A percentile compares a stretch with the other conserved stretches of the same genome.
Evolutionary conservation across 768 basidiomycete genomes (phyloP).

Genomic region (Bullera alba): DNA sequence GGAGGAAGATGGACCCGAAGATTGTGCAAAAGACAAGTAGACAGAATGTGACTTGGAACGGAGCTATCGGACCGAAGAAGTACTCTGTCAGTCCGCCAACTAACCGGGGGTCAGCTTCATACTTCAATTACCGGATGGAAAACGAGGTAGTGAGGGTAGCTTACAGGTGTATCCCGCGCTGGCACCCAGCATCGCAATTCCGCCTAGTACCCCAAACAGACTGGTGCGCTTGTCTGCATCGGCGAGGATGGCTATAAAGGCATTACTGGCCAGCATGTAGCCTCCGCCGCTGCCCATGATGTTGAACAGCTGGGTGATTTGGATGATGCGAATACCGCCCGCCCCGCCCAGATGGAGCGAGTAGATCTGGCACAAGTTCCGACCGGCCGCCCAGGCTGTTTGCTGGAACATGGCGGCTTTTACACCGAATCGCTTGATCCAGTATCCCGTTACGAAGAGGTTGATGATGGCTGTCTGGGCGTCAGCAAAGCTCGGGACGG

Average conservation of each 20-base stretch:
- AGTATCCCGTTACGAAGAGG: constrained; percentile 37
- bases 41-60: constrained; percentile 36
- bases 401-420: constrained; percentile 39
- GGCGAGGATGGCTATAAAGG: constrained; percentile 29
- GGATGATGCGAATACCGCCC: constrained; percentile 29
- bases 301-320: constrained; percentile 40
- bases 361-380: constrained; percentile 37
- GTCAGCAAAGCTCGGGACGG: neutral
- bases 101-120: constrained; percentile 1
- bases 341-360: constrained; percentile 27
- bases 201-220: constrained; percentile 37
- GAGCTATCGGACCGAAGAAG: constrained; percentile 25
- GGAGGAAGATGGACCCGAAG: constrained; percentile 34
- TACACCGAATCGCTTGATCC: constrained; percentile 30
- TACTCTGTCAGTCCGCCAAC: constrained; percentile 18
- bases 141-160: neutral
- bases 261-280: constrained; percentile 42
- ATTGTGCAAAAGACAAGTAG: constrained; percentile 33
- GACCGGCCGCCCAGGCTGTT: constrained; percentile 31
- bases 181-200: constrained; percentile 31
- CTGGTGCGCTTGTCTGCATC: constrained; percentile 35
- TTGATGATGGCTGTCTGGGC: constrained; percentile 29
- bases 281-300: constrained; percentile 42
- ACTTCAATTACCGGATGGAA: neutral
- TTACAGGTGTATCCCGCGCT: constrained; percentile 28